A percentile compares a stretch with the other conserved stretches of the same genome.
These are phyloP conservation scores for Fibroporia radiculosa DNA, from an alignment of 768 basidiomycete species.

Conservation along the genomic window DNA sequence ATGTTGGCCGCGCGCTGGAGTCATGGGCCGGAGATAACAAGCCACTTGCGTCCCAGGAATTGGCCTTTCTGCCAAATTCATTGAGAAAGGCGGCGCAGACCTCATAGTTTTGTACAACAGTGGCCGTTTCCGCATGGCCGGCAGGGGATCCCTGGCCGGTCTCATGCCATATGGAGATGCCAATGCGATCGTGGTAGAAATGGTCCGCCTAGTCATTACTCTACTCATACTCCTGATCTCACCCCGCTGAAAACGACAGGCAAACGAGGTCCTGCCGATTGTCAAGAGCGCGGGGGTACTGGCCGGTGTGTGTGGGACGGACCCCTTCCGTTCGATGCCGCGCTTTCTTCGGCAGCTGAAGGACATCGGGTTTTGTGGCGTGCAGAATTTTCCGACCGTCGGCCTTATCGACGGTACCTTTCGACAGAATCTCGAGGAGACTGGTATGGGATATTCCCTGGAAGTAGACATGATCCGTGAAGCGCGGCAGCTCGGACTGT, in stretches of 20 bases:
- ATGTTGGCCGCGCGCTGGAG: neutral
- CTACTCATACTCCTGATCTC: neutral
- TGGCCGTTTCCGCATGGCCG: slow-evolving; percentile 14
- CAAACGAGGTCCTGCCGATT: slow-evolving; percentile 12
- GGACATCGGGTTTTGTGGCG: slow-evolving; percentile 15
- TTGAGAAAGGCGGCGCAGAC: slow-evolving; percentile 14
- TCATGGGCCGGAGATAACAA: neutral
- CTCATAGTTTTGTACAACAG: slow-evolving; percentile 15
- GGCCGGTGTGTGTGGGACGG: slow-evolving; percentile 15
- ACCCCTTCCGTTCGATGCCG: slow-evolving; percentile 15
- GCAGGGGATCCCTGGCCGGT: slow-evolving; percentile 10
- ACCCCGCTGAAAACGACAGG: slow-evolving; percentile 2
- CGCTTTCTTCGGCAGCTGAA: slow-evolving; percentile 13
- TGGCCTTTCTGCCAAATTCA: slow-evolving; percentile 12
- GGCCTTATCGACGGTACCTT: slow-evolving; percentile 15
- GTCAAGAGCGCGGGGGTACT: slow-evolving; percentile 10
- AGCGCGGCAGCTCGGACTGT: slow-evolving; percentile 12
- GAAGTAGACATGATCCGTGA: slow-evolving; percentile 16
- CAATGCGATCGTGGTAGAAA: slow-evolving; percentile 12
- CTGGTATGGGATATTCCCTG: slow-evolving; percentile 14
- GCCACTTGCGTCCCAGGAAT: slow-evolving; percentile 6
- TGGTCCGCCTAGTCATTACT: slow-evolving; percentile 5
- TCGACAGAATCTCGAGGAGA: slow-evolving; percentile 17
- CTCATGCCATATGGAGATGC: slow-evolving; percentile 15
- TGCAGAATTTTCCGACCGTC: slow-evolving; percentile 18